Evolutionary conservation across 2,329 filamentous ascomycete genomes (phyloP), one percentile per base, ranked within the genome.

Genomic region (Trichoderma arundinaceum): DNA sequence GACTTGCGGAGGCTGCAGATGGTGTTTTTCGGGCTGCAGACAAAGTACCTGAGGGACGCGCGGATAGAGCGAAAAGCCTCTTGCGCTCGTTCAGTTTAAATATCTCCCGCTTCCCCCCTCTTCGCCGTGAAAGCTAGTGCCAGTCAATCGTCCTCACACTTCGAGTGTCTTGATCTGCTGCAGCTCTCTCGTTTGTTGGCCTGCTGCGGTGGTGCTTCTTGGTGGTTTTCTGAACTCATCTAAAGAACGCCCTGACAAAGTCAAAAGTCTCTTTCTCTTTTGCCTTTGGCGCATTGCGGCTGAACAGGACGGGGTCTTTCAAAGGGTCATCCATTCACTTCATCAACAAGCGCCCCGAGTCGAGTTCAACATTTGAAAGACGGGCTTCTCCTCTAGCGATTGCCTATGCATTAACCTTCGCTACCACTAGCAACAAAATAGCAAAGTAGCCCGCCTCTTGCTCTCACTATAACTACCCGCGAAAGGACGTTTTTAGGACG

Each of bases 1-100:
- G 54, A 44, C 39, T 32, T 28, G 22, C 22, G 22, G 22, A 6
- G 53, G 35, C 28, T 41, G 39, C 33, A 33, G 28, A 38, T 32
- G 39, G 22, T 38, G 33, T 44, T 43, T 57, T 57, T 33, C 3
- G n/a, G n/a, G n/a, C 41, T 22, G 54, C n/a, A 32, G 54, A 57
- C 38, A 22, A 22, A 35, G 15, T 56, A 39, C 38, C 35, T 28
- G 13, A 13, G 17, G 48, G 53, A 57, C 33, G 53, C 53, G 53
- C 39, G 38, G 39, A 57, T n/a, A 38, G 13, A 38, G 22, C 19
- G 10, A 19, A 58, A 44, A 57, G 54, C 54, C 46, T 17, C 54
- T 46, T 43, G 39, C 32, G n/a, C 54, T 46, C 41, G 54, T 19
- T 53, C 33, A 35, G 17, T 28, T 54, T 54, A 54, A 54, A 54